These are phyloP conservation scores for Gossypium arboreum DNA, from an alignment of 345 rosid species.

Conservation along the genomic window DNA sequence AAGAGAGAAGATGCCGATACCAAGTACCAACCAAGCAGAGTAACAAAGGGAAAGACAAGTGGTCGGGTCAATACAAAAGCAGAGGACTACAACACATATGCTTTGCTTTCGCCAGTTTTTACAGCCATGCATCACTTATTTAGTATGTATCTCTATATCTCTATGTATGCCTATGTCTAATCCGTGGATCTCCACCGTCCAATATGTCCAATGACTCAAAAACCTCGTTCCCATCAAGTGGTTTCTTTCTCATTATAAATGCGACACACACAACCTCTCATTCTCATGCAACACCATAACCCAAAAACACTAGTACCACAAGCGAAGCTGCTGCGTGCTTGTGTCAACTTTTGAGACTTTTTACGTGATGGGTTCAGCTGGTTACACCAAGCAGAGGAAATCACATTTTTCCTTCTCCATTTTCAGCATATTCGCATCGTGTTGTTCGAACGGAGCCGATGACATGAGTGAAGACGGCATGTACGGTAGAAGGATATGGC, in stretches of 20 bases:
- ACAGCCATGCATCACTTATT: conserved; percentile 5
- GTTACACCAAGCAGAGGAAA: conserved; percentile 40
- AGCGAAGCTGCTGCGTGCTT: neutral
- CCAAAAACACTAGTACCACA: neutral
- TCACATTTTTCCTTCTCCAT: conserved; percentile 30
- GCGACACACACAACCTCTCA: neutral
- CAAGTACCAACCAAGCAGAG: neutral
- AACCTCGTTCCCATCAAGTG: neutral
- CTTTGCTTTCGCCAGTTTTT: conserved; percentile 27
- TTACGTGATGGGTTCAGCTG: conserved; percentile 16
- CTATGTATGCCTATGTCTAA: neutral
- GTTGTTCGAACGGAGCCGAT: conserved; percentile 50
- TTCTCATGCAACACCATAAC: neutral
- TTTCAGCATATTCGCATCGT: conserved; percentile 51
- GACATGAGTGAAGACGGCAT: conserved; percentile 54
- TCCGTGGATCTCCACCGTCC: too few species aligned
- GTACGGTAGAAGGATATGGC: conserved; percentile 40
- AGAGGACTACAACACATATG: conserved; percentile 31
- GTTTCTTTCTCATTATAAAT: conserved; percentile 8
- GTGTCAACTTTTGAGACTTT: neutral
- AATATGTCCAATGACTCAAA: neutral
- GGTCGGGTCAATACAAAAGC: conserved; percentile 24
- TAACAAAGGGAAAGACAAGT: neutral
- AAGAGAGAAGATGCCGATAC: neutral
- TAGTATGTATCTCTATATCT: neutral